Evolutionary conservation across 306 rosid genomes (phyloP), one percentile per base, ranked within the genome.

Genomic region (Echinosophora koreensis): DNA sequence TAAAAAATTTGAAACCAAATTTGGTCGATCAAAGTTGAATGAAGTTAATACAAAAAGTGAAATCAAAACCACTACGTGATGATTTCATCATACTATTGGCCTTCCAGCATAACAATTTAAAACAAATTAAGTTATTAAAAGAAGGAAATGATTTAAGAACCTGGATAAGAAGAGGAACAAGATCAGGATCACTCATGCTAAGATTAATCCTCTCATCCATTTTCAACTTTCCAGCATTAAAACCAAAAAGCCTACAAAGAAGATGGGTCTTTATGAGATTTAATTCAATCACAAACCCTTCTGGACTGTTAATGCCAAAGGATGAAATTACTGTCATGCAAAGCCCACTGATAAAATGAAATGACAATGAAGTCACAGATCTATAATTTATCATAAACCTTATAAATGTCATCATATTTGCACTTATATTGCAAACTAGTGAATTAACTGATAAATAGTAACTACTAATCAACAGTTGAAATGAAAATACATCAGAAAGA

Each of bases 151-250:
- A 65, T 59, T 54, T 39, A 75, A 54, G 59, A 78, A 95, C 98
- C 97, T 92, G 99, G 78, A 95, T 71, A 54, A 95, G 77, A 67
- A 95, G 97, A 80, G 97, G 97, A 86, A 92, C 93, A 69, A 95
- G 86, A 89, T 95, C 98, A 46, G 89, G 91, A 84, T 92, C 98
- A 84, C 97, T 92, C 98, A 95, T 95, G 87, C 97, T 87, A 44
- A 95, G 93, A 82, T 75, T 85, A 18, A 92, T 78, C 75, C 90
- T 86, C 81, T 95, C 96, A 41, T 92, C 98, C 97, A 92, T 92
- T 82, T 78, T 90, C 82, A 95, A 82, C 88, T 88, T 95, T 72
- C 96, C 90, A 16, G 87, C 87, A 69, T 92, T 92, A 69, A 83
- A 90, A 80, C 90, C 88, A 87, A 95, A 95, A 86, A 95, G 88